Conservation (phyloP, 352 stramenopile genomes). For the Pythium aquatile region DNA sequence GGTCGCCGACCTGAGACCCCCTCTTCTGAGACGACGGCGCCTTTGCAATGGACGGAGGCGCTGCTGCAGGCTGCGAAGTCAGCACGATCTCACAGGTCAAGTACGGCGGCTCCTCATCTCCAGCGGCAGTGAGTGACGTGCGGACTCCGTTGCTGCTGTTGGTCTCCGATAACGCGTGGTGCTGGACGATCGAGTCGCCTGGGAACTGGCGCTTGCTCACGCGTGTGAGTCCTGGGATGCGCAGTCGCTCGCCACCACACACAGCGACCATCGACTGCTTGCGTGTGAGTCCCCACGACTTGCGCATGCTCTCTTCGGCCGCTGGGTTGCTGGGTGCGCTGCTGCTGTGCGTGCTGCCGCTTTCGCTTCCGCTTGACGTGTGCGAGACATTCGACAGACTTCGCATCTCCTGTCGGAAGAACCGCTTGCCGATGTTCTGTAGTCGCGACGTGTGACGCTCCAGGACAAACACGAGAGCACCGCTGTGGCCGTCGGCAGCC, state of each 20-base stretch:
- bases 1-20: constrained; percentile 18
- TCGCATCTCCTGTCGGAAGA: constrained; percentile 4
- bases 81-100: constrained; percentile 35
- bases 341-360: background rate
- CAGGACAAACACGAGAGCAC: constrained; percentile 37
- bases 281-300: background rate
- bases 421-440: constrained; percentile 5
- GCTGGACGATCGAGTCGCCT: constrained; percentile 32
- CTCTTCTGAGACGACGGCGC: constrained; percentile 9
- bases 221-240: constrained; percentile 30
- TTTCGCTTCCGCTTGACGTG: background rate
- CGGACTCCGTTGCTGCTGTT: background rate
- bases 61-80: constrained; percentile 17
- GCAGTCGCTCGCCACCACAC: constrained; percentile 33
- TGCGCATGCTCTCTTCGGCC: background rate
- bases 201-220: constrained; percentile 31
- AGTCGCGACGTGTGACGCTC: constrained; percentile 23
- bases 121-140: background rate
- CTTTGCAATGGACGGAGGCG: constrained; percentile 3
- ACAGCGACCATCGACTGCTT: constrained; percentile 31
- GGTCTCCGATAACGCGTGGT: constrained; percentile 26
- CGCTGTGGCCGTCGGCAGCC: constrained; percentile 33
- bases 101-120: constrained; percentile 10
- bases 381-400: background rate
- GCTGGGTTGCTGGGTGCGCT: background rate